phyloP scores from a whole-genome alignment of 768 basidiomycete species.

The Lactarius trivialis region DNA sequence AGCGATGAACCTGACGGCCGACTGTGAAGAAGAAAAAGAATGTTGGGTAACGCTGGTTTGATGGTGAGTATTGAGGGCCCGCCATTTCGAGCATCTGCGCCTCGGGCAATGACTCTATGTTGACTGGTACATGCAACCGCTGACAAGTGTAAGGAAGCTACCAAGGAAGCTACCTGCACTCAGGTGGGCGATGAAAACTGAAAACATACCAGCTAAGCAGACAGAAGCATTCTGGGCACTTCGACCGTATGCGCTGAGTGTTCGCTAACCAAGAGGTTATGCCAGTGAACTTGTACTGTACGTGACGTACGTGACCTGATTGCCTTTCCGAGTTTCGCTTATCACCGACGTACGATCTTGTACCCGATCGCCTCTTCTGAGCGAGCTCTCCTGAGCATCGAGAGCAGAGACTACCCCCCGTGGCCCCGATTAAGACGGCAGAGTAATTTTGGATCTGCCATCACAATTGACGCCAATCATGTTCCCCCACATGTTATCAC shows the following conservation, averaged over 20 bases:
- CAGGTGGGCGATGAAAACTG: no score
- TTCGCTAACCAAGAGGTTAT: no score
- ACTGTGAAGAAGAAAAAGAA: neutral
- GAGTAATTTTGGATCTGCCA: neutral
- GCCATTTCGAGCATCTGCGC: neutral
- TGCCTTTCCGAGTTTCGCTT: neutral
- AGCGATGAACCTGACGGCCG: neutral
- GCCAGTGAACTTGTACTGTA: no score
- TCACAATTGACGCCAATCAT: neutral
- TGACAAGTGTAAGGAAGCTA: no score
- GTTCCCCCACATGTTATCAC: neutral
- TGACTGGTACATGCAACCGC: no score
- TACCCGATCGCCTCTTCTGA: neutral
- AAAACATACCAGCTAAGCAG: no score
- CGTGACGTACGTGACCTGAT: neutral
- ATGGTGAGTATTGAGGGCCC: no score
- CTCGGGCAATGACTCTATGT: neutral
- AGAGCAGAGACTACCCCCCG: neutral
- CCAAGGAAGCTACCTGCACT: no score
- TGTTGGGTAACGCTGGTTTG: no score
- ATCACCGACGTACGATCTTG: no score
- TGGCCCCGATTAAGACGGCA: neutral
- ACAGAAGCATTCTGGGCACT: neutral
- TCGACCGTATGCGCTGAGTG: neutral
- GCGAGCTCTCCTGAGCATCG: neutral